Base-by-base conservation (phyloP, 2,329 filamentous ascomycete genomes). In the Lanzia echinophila region DNA sequence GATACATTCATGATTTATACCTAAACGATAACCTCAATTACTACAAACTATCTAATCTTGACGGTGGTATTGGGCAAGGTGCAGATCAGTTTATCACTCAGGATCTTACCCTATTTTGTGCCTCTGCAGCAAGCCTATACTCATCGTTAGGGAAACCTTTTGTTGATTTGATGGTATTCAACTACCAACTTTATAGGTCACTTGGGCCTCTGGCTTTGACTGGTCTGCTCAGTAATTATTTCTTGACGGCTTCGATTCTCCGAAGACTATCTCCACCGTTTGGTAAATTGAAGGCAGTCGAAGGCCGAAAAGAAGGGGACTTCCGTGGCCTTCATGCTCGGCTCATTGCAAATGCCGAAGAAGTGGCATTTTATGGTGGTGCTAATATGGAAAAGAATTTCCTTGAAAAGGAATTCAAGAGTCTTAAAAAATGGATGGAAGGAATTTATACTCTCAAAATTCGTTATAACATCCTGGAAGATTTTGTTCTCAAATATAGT, bases 51-150 rank as follows among this genome's bases (percentile, higher is more conserved):
- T 82, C 87, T 22, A 97, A 97, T 64, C 72, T 96, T 42, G 94
- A 99, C 62, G 94, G 94, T 11, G 92, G 92, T 1, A 84, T 97
- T 38, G 92, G 90, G 1, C 88, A 95, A 67, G 87, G 89, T 13
- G 90, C 91, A 10, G 94, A 99, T 66, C 94, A 99, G 66, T 97
- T 91, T 71, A 97, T 99, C 66, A 97, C 94, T 0, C 92, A 97
- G 68, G 94, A 99, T 69, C 77, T 99, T 32, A 97, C 94, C 0
- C 77, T 96, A 1, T 99, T 99, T 74, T 99, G 95, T 68, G 88
- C 89, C 11, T 86, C 91, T 3, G 92, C 94, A 1, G 91, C 94
- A 15, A 89, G 90, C 20, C 74, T 99, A 5, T 99, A 97, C 73
- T 97, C 94, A 1, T 96, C 91, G 0, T 77, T 99, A 3, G 94